A percentile compares a stretch with the other conserved stretches of the same genome.
Conservation (phyloP, 495 filamentous ascomycete genomes). For the Cryomyces minteri region DNA sequence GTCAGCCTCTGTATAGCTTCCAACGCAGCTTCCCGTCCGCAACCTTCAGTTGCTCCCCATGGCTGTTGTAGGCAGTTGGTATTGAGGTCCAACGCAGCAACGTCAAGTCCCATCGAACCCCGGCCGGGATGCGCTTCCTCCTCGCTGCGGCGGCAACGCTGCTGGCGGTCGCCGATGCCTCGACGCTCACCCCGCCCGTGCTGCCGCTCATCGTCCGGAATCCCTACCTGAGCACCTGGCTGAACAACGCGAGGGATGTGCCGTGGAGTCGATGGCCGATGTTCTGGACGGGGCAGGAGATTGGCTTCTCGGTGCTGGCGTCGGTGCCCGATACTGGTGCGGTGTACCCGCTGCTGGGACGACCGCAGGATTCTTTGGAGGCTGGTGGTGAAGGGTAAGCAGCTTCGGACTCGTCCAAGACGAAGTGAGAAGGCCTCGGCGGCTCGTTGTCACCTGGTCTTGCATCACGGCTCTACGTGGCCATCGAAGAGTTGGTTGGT, state of each 20-base stretch:
- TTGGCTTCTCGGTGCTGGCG: slow-evolving; percentile 70
- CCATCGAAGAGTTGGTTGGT: neutral
- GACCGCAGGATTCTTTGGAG: slow-evolving; percentile 63
- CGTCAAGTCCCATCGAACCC: neutral
- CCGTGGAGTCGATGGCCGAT: slow-evolving; percentile 95
- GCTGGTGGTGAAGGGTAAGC: slow-evolving; percentile 24
- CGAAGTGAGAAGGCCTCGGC: too few species aligned
- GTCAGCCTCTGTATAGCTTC: too few species aligned
- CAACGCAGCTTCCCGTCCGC: too few species aligned
- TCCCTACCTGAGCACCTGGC: slow-evolving; percentile 83
- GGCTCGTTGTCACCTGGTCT: too few species aligned
- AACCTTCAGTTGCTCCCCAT: too few species aligned
- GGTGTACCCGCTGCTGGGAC: slow-evolving; percentile 77
- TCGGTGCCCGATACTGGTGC: slow-evolving; percentile 46
- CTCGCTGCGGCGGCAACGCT: slow-evolving; percentile 9
- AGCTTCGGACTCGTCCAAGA: too few species aligned
- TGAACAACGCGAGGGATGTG: slow-evolving; percentile 52
- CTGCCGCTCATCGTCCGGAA: slow-evolving; percentile 79
- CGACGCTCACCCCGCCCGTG: slow-evolving; percentile 50
- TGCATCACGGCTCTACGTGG: too few species aligned
- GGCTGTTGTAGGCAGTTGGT: neutral
- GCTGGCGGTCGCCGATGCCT: slow-evolving; percentile 11
- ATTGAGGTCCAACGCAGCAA: neutral
- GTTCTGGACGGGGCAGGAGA: slow-evolving; percentile 72
- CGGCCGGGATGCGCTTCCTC: slow-evolving; percentile 1